phyloP scores from a whole-genome alignment of 2,329 filamentous ascomycete species.

The Endoconidiophora polonica region DNA sequence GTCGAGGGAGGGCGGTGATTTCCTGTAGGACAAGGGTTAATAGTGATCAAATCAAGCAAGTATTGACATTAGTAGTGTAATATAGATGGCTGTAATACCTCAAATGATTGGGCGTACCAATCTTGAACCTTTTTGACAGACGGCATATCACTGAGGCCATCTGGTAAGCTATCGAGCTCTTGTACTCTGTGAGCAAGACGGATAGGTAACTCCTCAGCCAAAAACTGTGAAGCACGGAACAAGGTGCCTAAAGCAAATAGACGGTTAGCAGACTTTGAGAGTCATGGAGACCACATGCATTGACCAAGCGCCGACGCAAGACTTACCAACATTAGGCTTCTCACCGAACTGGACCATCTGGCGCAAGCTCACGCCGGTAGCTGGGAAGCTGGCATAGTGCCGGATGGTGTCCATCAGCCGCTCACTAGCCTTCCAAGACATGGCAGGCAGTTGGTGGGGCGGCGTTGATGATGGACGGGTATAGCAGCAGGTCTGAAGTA shows the following conservation, averaged over 20 bases:
- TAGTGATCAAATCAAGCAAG: slow-evolving; percentile 8
- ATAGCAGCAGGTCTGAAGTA: background rate
- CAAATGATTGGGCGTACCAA: slow-evolving; percentile 98
- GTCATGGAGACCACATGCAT: background rate
- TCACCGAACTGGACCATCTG: slow-evolving; percentile 99
- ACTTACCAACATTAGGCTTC: slow-evolving; percentile 70
- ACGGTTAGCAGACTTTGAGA: slow-evolving; percentile 1
- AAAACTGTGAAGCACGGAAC: slow-evolving; percentile 94
- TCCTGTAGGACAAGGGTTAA: slow-evolving; percentile 38
- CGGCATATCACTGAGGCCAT: slow-evolving; percentile 95
- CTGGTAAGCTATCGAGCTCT: slow-evolving; percentile 78
- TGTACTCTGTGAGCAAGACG: slow-evolving; percentile 90
- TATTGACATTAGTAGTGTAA: background rate
- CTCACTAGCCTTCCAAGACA: slow-evolving; percentile 89
- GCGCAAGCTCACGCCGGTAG: slow-evolving; percentile 84
- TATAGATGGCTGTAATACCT: slow-evolving; percentile 39
- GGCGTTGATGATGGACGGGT: background rate
- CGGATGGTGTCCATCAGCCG: slow-evolving; percentile 92
- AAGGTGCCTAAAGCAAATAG: slow-evolving; percentile 51
- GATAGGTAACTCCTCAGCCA: slow-evolving; percentile 95
- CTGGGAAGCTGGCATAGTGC: slow-evolving; percentile 92
- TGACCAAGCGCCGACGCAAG: background rate
- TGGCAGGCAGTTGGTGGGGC: slow-evolving; percentile 26
- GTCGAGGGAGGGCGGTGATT: slow-evolving; percentile 73
- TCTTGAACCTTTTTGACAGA: slow-evolving; percentile 90